phyloP scores from a whole-genome alignment of 768 basidiomycete species.

The Mycena sanguinolenta region DNA sequence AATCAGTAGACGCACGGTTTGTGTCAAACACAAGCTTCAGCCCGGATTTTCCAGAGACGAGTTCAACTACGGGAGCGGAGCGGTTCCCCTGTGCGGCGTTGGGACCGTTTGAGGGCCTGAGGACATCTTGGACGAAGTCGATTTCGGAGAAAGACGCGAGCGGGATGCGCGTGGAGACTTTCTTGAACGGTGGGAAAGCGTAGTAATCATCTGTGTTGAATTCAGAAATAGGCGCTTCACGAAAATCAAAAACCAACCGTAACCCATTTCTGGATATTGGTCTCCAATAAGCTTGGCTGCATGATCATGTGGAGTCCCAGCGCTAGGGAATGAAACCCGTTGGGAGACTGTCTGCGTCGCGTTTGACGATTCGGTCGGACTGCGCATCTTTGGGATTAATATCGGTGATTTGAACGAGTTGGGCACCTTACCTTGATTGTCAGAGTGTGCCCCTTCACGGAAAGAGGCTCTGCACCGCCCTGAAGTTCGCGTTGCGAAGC shows the following conservation, averaged over 20 bases:
- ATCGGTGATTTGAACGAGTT: not conserved
- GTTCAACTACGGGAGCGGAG: constrained; percentile 62
- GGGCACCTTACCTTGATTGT: constrained; percentile 53
- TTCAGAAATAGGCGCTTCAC: constrained; percentile 11
- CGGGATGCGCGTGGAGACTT: constrained; percentile 64
- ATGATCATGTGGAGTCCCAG: constrained; percentile 65
- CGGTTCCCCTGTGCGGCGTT: constrained; percentile 43
- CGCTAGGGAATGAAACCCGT: constrained; percentile 66
- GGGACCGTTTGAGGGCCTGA: constrained; percentile 48
- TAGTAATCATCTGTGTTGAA: constrained; percentile 74
- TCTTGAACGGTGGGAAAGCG: constrained; percentile 57
- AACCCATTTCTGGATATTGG: constrained; percentile 67
- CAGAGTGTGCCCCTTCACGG: constrained; percentile 64
- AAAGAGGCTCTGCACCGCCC: constrained; percentile 53
- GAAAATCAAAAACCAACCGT: constrained; percentile 62
- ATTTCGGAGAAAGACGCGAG: constrained; percentile 55
- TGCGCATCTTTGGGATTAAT: constrained; percentile 44
- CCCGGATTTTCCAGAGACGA: constrained; percentile 71
- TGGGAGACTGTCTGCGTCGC: constrained; percentile 63
- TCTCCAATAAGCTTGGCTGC: constrained; percentile 68
- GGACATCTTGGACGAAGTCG: constrained; percentile 63
- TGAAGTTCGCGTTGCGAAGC: constrained; percentile 64
- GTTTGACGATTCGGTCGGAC: constrained; percentile 69
- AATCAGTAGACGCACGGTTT: constrained; percentile 67
- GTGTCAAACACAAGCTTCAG: constrained; percentile 72